These are phyloP conservation scores for Camellia japonica DNA, from an alignment of 148 eudicot species.

Conservation along the genomic window DNA sequence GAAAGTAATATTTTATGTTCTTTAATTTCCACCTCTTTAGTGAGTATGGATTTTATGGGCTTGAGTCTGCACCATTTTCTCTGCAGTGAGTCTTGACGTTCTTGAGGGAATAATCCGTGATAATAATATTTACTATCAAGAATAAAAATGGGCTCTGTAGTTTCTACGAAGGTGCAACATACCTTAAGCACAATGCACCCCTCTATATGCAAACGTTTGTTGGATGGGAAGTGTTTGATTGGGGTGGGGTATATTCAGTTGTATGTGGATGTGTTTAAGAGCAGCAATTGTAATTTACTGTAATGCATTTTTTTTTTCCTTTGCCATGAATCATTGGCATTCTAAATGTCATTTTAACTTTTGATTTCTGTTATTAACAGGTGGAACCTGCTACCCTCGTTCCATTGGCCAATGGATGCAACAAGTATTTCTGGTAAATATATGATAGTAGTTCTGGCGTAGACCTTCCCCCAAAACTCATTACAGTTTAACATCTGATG, in stretches of 20 bases:
- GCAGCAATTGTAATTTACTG: not conserved
- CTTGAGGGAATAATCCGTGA: too few species aligned
- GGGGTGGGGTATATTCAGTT: not conserved
- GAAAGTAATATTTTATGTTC: too few species aligned
- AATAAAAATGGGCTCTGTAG: too few species aligned
- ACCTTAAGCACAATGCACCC: too few species aligned
- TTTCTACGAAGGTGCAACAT: too few species aligned
- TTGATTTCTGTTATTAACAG: conserved; percentile 37
- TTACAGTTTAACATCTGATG: too few species aligned
- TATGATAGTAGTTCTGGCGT: not conserved
- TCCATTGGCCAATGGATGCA: conserved; percentile 92
- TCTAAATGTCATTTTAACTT: not conserved
- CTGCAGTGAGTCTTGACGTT: not conserved
- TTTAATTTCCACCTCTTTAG: not conserved
- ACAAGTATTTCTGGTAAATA: conserved; percentile 88
- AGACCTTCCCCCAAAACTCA: not conserved
- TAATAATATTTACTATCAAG: too few species aligned
- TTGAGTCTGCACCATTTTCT: not conserved
- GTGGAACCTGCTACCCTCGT: conserved; percentile 93
- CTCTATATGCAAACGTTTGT: too few species aligned
- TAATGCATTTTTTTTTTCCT: not conserved
- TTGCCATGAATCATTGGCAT: not conserved
- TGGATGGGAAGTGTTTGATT: not conserved
- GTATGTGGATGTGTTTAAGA: not conserved
- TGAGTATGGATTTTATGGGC: not conserved